A percentile compares a stretch with the other conserved stretches of the same genome.
Evolutionary conservation across 1,284 basidiomycete genomes (phyloP).

Genomic region (Ceratobasidium theobromae): DNA sequence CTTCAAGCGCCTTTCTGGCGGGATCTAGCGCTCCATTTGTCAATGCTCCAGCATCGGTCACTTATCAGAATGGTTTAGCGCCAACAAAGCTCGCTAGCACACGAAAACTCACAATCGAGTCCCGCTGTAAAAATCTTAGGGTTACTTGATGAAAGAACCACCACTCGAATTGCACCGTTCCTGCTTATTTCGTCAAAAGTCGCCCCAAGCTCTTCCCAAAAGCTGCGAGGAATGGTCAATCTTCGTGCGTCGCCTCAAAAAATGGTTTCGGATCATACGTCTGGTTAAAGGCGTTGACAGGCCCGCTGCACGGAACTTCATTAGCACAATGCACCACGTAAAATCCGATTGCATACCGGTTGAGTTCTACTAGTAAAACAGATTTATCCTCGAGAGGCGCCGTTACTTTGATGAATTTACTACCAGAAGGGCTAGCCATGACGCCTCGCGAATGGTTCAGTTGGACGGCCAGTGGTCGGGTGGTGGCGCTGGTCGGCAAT

Average conservation of each 20-base stretch:
- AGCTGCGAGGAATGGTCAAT: slow-evolving; percentile 47
- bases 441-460: too few species aligned
- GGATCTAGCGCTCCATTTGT: slow-evolving; percentile 36
- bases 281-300: slow-evolving; percentile 74
- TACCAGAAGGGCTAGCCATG: slow-evolving; percentile 41
- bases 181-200: slow-evolving; percentile 60
- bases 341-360: slow-evolving; percentile 40
- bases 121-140: slow-evolving; percentile 80
- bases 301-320: slow-evolving; percentile 49
- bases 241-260: background rate
- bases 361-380: slow-evolving; percentile 57
- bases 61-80: slow-evolving; percentile 29
- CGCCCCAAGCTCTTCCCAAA: slow-evolving; percentile 69
- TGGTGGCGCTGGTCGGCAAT: too few species aligned
- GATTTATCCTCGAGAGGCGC: slow-evolving; percentile 50
- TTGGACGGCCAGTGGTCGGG: too few species aligned
- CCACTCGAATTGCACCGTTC: slow-evolving; percentile 62
- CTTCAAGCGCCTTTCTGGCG: slow-evolving; percentile 56
- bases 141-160: slow-evolving; percentile 69
- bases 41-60: slow-evolving; percentile 36
- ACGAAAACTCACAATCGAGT: slow-evolving; percentile 63
- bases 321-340: background rate
- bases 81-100: slow-evolving; percentile 8
- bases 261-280: slow-evolving; percentile 47
- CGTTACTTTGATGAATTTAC: slow-evolving; percentile 57